Conservation (phyloP, 352 stramenopile species). For the Nothophytophthora sp. region DNA sequence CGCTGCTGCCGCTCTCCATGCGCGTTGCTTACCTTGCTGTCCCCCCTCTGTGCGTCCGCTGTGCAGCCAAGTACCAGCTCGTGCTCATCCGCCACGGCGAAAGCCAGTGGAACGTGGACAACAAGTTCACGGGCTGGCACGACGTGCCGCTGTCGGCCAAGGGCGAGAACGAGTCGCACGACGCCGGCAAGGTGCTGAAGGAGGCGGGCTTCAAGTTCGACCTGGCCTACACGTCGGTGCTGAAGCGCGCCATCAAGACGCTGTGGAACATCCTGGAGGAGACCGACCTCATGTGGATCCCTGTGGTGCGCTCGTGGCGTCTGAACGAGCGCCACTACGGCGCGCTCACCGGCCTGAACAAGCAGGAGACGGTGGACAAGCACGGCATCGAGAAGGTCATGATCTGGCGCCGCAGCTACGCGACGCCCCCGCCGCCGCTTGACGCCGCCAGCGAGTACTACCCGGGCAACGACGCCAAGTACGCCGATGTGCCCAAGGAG, state of each 20-base stretch:
- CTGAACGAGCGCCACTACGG: conserved; percentile 99
- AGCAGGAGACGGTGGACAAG: conserved; percentile 99
- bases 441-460: conserved; percentile 89
- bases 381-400: conserved; percentile 98
- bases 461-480: conserved; percentile 91
- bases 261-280: conserved; percentile 97
- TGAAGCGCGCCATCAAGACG: conserved; percentile 98
- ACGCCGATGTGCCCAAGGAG: conserved; percentile 89
- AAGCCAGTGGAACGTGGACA: conserved; percentile 98
- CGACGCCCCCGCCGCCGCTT: conserved; percentile 94
- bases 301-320: conserved; percentile 91
- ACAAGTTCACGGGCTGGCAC: conserved; percentile 99
- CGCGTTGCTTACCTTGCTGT: neutral
- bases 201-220: conserved; percentile 94
- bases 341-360: conserved; percentile 97
- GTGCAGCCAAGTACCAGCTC: conserved; percentile 84
- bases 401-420: conserved; percentile 97
- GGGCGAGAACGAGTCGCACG: conserved; percentile 91
- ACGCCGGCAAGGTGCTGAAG: conserved; percentile 95
- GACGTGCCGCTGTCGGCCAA: conserved; percentile 94
- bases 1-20: neutral
- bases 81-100: conserved; percentile 95
- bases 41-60: neutral
- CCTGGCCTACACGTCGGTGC: conserved; percentile 95
- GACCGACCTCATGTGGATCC: conserved; percentile 98